Percentiles rank a stretch among this genome's conserved stretches.
Evolutionary conservation across 805 yeast genomes (phyloP).

Genomic region (Candida sanyiensis): DNA sequence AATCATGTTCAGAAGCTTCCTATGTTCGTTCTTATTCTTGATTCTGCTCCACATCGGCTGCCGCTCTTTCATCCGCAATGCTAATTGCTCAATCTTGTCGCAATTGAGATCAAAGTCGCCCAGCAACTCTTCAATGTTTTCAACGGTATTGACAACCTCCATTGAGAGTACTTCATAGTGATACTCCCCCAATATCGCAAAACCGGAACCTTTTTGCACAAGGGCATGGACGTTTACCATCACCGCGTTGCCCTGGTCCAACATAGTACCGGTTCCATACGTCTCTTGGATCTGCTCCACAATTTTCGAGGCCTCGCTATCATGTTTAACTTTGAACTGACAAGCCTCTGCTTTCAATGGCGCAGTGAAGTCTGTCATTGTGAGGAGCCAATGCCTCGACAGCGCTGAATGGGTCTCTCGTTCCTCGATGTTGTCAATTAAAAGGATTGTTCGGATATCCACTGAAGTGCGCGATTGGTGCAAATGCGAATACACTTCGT

Average conservation of each 20-base stretch:
- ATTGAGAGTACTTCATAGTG: not conserved
- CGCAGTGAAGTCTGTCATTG: not conserved
- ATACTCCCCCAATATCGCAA: not conserved
- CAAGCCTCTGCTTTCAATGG: not conserved
- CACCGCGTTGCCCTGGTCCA: not conserved
- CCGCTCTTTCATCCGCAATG: not conserved
- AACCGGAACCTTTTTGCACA: not conserved
- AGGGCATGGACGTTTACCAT: slow-evolving; percentile 3
- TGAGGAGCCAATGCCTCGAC: not conserved
- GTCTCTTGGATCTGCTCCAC: not conserved
- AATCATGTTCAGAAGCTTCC: not conserved
- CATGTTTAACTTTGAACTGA: not conserved
- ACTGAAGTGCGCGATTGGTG: no score
- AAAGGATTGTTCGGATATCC: no score
- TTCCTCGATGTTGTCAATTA: not conserved
- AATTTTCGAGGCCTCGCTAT: not conserved
- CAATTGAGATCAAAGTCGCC: not conserved
- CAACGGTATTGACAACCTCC: not conserved
- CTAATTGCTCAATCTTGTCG: not conserved
- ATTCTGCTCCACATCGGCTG: not conserved
- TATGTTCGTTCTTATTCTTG: not conserved
- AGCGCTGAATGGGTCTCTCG: not conserved
- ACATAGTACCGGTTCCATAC: slow-evolving; percentile 3
- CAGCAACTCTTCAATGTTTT: not conserved
- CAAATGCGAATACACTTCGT: no score